A percentile compares a stretch with the other conserved stretches of the same genome.
Evolutionary conservation across 2,329 filamentous ascomycete species (phyloP).

Genomic region (Zasmidium cellare): DNA sequence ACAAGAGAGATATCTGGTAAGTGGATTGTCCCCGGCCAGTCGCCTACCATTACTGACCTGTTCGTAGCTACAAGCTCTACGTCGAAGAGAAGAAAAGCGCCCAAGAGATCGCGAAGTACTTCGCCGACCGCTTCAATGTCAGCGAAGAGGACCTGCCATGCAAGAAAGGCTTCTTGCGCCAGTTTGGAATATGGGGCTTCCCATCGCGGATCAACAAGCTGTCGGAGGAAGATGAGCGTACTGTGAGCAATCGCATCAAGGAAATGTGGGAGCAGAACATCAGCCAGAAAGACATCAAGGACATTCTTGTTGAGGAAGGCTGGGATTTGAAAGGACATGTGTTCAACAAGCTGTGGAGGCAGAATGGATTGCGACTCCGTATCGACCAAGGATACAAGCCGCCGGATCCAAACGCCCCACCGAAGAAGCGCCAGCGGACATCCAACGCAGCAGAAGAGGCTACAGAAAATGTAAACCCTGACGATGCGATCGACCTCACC

Average conservation of each 20-base stretch:
- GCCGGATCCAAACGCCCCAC: slow-evolving; percentile 8
- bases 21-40: slow-evolving; percentile 29
- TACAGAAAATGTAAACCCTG: background rate
- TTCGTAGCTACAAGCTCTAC: slow-evolving; percentile 62
- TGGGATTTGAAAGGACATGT: slow-evolving; percentile 65
- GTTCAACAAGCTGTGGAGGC: slow-evolving; percentile 54
- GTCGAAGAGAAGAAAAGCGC: slow-evolving; percentile 73
- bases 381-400: slow-evolving; percentile 21
- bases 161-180: slow-evolving; percentile 26
- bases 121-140: slow-evolving; percentile 47
- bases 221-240: slow-evolving; percentile 68
- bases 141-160: slow-evolving; percentile 63
- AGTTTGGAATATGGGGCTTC: slow-evolving; percentile 66
- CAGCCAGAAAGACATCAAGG: slow-evolving; percentile 71
- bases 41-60: slow-evolving; percentile 50
- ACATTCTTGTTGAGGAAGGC: slow-evolving; percentile 68
- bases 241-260: slow-evolving; percentile 67
- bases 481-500: background rate
- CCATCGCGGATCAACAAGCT: slow-evolving; percentile 66
- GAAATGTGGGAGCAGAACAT: slow-evolving; percentile 78
- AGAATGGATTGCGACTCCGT: slow-evolving; percentile 52
- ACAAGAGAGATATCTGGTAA: slow-evolving; percentile 44
- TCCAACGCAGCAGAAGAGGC: slow-evolving; percentile 4
- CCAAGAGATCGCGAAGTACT: slow-evolving; percentile 72
- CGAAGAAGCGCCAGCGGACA: slow-evolving; percentile 38